phyloP scores from a whole-genome alignment of 2,329 filamentous ascomycete species.

The Aspergillus clavatus region DNA sequence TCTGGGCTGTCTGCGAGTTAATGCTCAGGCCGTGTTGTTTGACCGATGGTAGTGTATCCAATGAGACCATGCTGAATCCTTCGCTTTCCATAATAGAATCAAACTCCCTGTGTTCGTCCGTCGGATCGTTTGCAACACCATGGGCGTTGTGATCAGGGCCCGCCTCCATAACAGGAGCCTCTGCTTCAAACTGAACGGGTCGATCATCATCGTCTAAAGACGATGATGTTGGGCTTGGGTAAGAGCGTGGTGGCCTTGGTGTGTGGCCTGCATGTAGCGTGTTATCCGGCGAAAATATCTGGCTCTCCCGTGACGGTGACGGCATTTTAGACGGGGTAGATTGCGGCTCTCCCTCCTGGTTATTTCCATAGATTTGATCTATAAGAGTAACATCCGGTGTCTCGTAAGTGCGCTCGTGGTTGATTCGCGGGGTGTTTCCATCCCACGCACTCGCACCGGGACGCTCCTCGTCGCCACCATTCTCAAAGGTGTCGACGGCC shows the following conservation, averaged over 20 bases:
- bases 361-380: constrained; percentile 24
- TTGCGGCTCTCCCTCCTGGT: constrained; percentile 24
- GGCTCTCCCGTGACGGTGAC: constrained; percentile 25
- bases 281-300: constrained; percentile 29
- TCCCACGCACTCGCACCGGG: constrained; percentile 7
- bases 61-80: constrained; percentile 55
- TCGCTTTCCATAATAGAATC: constrained; percentile 55
- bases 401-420: constrained; percentile 24
- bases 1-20: constrained; percentile 24
- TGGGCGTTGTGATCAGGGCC: constrained; percentile 1
- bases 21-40: constrained; percentile 39
- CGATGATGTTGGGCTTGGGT: constrained; percentile 39
- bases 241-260: constrained; percentile 30
- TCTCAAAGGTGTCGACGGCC: constrained; percentile 17
- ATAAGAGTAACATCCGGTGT: constrained; percentile 27
- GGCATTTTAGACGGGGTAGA: constrained; percentile 35
- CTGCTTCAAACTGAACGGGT: constrained; percentile 14
- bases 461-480: constrained; percentile 9
- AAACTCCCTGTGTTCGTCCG: constrained; percentile 44
- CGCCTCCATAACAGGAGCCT: background rate
- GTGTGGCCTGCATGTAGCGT: constrained; percentile 30
- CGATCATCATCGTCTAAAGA: constrained; percentile 36
- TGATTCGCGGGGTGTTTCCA: constrained; percentile 14
- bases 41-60: constrained; percentile 50
- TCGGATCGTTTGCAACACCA: constrained; percentile 28